Evolutionary conservation across 768 basidiomycete species (phyloP).

Genomic region (Leccinum incarnatum): DNA sequence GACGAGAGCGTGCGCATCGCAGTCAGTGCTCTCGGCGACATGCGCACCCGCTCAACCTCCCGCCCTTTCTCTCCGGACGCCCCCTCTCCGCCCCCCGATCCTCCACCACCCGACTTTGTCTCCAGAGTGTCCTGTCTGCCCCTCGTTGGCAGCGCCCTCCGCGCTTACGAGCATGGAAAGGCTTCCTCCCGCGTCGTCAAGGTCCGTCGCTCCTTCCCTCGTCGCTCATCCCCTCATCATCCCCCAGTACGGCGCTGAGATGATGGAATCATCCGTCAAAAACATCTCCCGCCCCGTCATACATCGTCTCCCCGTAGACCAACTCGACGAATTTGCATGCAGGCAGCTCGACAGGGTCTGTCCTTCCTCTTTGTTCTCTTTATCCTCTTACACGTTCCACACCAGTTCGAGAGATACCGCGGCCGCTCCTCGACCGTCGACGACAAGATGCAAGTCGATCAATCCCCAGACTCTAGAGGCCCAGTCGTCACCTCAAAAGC

Average conservation of each 20-base stretch:
- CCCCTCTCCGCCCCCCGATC: constrained; percentile 7
- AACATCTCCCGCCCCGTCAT: constrained; percentile 81
- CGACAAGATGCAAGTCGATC: constrained; percentile 30
- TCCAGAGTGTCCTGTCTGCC: constrained; percentile 59
- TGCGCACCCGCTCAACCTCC: constrained; percentile 29
- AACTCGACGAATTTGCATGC: constrained; percentile 85
- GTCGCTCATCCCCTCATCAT: constrained; percentile 10
- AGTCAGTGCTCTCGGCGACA: constrained; percentile 71
- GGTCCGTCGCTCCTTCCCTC: constrained; percentile 39
- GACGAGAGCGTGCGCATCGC: constrained; percentile 82
- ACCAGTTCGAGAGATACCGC: constrained; percentile 50
- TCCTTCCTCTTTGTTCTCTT: not conserved
- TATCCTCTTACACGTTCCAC: not conserved
- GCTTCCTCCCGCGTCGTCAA: constrained; percentile 83
- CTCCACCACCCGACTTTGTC: constrained; percentile 35
- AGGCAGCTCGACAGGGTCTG: constrained; percentile 81
- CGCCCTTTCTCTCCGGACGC: not conserved
- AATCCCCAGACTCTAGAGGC: not conserved
- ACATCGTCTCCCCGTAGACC: constrained; percentile 69
- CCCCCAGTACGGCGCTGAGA: constrained; percentile 79
- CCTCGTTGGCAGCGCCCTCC: constrained; percentile 66
- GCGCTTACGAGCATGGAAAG: constrained; percentile 80
- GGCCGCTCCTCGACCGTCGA: constrained; percentile 34
- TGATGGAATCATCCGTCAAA: constrained; percentile 83
- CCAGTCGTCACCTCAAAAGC: not conserved